Base-by-base conservation (phyloP, 2,329 filamentous ascomycete species). In the Alternaria triticina region DNA sequence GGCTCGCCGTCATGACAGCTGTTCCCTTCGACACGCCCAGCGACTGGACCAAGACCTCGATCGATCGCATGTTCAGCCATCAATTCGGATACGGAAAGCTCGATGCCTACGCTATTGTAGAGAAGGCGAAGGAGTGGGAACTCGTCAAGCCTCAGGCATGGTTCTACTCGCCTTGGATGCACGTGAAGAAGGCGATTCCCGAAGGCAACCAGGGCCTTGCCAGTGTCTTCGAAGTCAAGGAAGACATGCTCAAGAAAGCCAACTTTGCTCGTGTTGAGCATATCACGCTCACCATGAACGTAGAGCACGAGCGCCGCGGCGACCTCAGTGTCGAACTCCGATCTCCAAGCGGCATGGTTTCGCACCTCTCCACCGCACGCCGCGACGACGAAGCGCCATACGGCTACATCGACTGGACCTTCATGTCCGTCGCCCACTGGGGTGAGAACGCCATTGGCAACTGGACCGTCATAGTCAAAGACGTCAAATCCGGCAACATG, bases 351-450 rank as follows among this genome's bases (percentile, higher is more conserved):
- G 92, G 93, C 10, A 83, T 97, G 61, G 84, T 93, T 67, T 97
- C 93, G 76, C 90, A 97, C 75, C 88, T 99, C 57, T 91, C 94
- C 5, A 91, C 90, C 12, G 84, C 90, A 2, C 91, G 96, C 68
- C 86, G 86, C 63, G 80, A 88, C 22, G 96, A 99, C 78, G 83
- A 86, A 1, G 86, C 86, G 36, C 77, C 82, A 0, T 80, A 82
- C 22, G 96, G 96, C 9, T 99, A 98, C 78, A 83, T 90, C 40
- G 93, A 98, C 81, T 99, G 96, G 96, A 98, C 95, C 0, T 99
- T 99, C 74, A 99, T 99, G 96, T 96, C 91, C 65, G 96, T 99
- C 40, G 94, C 90, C 67, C 96, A 99, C 79, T 99, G 94, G 93
- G 96, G 96, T 52, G 96, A 99, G 81, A 86, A 87, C 46, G 94